Evolutionary conservation across 306 rosid species (phyloP).

Genomic region (Malus sylvestris): DNA sequence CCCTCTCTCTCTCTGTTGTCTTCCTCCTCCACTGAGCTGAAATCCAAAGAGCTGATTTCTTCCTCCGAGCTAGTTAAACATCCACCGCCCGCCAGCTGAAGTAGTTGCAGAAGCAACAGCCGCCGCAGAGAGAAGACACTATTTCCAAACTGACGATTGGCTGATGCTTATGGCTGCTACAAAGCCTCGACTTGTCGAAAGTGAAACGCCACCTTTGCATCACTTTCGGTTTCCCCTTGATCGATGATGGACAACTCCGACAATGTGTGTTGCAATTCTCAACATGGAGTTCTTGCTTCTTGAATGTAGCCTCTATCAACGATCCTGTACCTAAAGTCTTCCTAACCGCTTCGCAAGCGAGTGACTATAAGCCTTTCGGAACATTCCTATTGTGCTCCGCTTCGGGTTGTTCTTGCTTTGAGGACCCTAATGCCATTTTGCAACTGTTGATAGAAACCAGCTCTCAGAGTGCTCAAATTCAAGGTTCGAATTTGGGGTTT

Average conservation of each 20-base stretch:
- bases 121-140: too few relatives aligned
- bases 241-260: slow-evolving; percentile 38
- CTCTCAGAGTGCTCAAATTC: neutral
- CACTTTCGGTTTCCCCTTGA: slow-evolving; percentile 68
- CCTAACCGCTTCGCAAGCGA: neutral
- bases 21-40: too few relatives aligned
- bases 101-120: too few relatives aligned
- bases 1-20: too few relatives aligned
- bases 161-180: slow-evolving; percentile 29
- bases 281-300: slow-evolving; percentile 60
- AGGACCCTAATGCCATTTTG: slow-evolving; percentile 29
- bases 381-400: slow-evolving; percentile 51
- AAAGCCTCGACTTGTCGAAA: slow-evolving; percentile 12
- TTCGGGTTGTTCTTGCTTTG: slow-evolving; percentile 40
- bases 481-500: neutral
- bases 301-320: slow-evolving; percentile 39
- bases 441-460: slow-evolving; percentile 14
- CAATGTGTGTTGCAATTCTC: slow-evolving; percentile 35
- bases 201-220: slow-evolving; percentile 56
- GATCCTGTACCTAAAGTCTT: slow-evolving; percentile 40
- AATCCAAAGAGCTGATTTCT: too few relatives aligned
- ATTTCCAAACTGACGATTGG: too few relatives aligned
- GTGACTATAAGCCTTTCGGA: slow-evolving; percentile 44
- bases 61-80: too few relatives aligned
- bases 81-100: too few relatives aligned